phyloP scores from a whole-genome alignment of 257 asterid species.

The Nicotiana otophora region DNA sequence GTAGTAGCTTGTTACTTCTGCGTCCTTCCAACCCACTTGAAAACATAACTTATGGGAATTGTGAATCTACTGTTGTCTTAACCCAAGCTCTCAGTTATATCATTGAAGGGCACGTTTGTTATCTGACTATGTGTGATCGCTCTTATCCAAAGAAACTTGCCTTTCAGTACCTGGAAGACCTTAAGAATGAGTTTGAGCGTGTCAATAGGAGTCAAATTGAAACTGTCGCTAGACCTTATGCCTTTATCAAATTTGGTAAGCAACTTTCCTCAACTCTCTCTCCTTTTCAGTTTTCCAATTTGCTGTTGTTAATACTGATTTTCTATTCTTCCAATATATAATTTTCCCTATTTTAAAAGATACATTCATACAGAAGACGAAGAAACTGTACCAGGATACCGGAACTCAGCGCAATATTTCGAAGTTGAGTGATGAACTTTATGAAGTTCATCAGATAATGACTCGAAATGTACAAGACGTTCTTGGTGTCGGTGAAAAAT shows the following conservation, averaged over 20 bases:
- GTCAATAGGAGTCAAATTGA: conserved; percentile 79
- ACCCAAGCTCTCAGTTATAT: conserved; percentile 59
- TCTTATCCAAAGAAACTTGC: conserved; percentile 93
- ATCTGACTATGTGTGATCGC: conserved; percentile 94
- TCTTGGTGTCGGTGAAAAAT: conserved; percentile 97
- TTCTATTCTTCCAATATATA: conserved; percentile 7
- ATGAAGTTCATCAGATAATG: conserved; percentile 99
- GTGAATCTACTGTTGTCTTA: conserved; percentile 34
- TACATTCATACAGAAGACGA: conserved; percentile 85
- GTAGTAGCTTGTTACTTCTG: not conserved
- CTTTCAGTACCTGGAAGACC: conserved; percentile 91
- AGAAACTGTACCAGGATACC: conserved; percentile 91
- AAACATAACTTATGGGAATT: not conserved
- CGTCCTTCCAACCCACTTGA: not conserved
- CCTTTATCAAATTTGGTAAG: conserved; percentile 89
- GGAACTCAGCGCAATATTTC: conserved; percentile 85
- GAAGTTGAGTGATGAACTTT: conserved; percentile 94
- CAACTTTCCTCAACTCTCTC: conserved; percentile 8
- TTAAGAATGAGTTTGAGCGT: conserved; percentile 87
- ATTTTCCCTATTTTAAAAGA: conserved; percentile 35
- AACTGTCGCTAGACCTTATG: conserved; percentile 98
- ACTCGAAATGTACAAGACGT: conserved; percentile 99
- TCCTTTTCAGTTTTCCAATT: not conserved
- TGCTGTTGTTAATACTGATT: not conserved
- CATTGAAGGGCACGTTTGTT: conserved; percentile 86